Conservation (phyloP, 768 basidiomycete species). For the Infundibulicybe gibba region DNA sequence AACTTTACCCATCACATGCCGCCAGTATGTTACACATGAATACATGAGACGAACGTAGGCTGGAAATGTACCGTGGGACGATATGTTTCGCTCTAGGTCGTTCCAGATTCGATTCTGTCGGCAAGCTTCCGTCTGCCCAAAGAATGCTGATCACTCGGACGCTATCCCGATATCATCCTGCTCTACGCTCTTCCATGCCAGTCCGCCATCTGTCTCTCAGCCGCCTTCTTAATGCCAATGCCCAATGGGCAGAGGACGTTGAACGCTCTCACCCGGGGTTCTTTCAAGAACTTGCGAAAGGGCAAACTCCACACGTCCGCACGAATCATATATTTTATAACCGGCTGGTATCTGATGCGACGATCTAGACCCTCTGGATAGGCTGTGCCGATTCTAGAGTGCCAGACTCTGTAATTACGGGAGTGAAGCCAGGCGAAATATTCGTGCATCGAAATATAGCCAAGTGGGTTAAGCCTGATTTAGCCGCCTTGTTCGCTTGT, state of each 20-base stretch:
- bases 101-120: too few relatives aligned
- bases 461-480: constrained; percentile 49
- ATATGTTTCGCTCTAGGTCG: too few relatives aligned
- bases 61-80: too few relatives aligned
- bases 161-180: not conserved
- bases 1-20: too few relatives aligned
- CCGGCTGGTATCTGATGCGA: constrained; percentile 5
- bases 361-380: constrained; percentile 65
- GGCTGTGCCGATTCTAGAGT: constrained; percentile 85
- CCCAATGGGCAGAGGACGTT: constrained; percentile 68
- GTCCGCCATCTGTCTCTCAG: constrained; percentile 17
- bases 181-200: constrained; percentile 7
- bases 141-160: too few relatives aligned
- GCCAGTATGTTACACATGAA: too few relatives aligned
- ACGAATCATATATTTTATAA: constrained; percentile 1
- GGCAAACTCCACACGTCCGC: constrained; percentile 65
- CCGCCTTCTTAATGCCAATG: constrained; percentile 45
- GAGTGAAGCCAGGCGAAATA: constrained; percentile 70
- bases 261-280: constrained; percentile 54
- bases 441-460: constrained; percentile 88
- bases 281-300: constrained; percentile 55
- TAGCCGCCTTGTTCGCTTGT: not conserved
- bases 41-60: too few relatives aligned
- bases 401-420: constrained; percentile 72
- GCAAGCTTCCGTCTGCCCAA: too few relatives aligned